These are phyloP conservation scores for Lichtheimia ornata DNA, from an alignment of 371 early-diverging fungal species.

Conservation along the genomic window DNA sequence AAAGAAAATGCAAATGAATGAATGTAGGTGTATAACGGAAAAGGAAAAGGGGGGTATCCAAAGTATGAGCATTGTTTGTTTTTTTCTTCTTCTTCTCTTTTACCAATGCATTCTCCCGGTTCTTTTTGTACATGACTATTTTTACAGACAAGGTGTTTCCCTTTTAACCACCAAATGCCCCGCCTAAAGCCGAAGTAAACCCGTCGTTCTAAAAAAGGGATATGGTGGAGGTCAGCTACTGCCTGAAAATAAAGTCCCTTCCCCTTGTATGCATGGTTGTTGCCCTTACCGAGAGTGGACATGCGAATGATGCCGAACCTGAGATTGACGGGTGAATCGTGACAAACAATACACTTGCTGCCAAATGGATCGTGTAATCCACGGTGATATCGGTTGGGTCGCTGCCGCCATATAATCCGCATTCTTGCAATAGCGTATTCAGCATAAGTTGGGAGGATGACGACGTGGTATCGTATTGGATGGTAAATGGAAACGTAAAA, in stretches of 20 bases:
- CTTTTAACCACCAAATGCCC: no score
- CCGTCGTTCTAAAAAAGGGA: no score
- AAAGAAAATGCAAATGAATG: no score
- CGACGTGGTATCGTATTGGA: slow-evolving; percentile 37
- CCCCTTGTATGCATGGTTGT: no score
- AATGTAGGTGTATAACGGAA: no score
- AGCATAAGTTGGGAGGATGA: slow-evolving; percentile 44
- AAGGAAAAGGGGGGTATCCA: not conserved
- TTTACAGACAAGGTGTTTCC: no score
- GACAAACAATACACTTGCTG: slow-evolving; percentile 40
- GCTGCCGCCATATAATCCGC: slow-evolving; percentile 40
- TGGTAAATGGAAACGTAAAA: slow-evolving; percentile 51
- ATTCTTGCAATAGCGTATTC: slow-evolving; percentile 43
- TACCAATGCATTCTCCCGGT: no score
- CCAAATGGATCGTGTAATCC: slow-evolving; percentile 33
- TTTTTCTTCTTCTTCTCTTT: not conserved
- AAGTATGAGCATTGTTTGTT: slow-evolving; percentile 4
- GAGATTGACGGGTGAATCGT: slow-evolving; percentile 36
- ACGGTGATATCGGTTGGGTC: slow-evolving; percentile 32
- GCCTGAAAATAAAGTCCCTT: no score
- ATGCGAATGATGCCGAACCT: slow-evolving; percentile 35
- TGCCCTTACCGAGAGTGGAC: slow-evolving; percentile 34
- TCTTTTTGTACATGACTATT: no score
- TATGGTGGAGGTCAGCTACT: no score
- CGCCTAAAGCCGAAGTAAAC: no score